Conservation (phyloP, 352 stramenopile species). For the Globisporangium polare region DNA sequence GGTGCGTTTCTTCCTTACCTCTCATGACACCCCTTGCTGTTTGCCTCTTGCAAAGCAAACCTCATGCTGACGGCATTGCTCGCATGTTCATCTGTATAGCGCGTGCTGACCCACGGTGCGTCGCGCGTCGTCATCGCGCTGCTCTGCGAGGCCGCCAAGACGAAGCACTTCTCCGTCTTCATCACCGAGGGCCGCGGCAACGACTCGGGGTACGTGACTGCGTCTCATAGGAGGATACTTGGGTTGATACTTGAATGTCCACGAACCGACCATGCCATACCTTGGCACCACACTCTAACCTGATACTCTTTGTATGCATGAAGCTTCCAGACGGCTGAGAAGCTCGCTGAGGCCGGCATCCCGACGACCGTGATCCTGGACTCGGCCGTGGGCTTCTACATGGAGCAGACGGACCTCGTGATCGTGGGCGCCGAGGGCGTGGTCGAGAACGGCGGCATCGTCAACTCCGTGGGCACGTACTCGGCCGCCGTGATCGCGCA, state of each 20-base stretch:
- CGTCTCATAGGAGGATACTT: neutral
- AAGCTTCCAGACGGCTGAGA: constrained; percentile 66
- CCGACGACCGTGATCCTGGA: constrained; percentile 95
- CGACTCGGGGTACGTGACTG: constrained; percentile 65
- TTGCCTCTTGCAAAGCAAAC: neutral
- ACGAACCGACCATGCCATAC: neutral
- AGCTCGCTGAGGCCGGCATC: constrained; percentile 87
- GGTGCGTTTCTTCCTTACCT: constrained; percentile 25
- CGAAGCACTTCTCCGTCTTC: constrained; percentile 93
- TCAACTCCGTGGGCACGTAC: constrained; percentile 98
- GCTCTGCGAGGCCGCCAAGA: constrained; percentile 88
- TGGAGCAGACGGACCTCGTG: constrained; percentile 95
- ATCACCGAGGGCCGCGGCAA: constrained; percentile 93
- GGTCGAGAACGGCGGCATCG: constrained; percentile 96
- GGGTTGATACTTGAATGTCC: too few relatives aligned
- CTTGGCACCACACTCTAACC: too few relatives aligned
- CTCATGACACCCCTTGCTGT: neutral
- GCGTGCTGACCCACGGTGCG: constrained; percentile 93
- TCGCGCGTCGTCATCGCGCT: constrained; percentile 91
- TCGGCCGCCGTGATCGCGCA: constrained; percentile 92
- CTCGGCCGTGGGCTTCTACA: constrained; percentile 94
- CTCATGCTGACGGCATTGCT: neutral
- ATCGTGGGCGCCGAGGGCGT: constrained; percentile 96
- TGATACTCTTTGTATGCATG: constrained; percentile 3
- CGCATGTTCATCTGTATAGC: constrained; percentile 22